phyloP scores from a whole-genome alignment of 768 basidiomycete species.

The Gelatoporia subvermispora region DNA sequence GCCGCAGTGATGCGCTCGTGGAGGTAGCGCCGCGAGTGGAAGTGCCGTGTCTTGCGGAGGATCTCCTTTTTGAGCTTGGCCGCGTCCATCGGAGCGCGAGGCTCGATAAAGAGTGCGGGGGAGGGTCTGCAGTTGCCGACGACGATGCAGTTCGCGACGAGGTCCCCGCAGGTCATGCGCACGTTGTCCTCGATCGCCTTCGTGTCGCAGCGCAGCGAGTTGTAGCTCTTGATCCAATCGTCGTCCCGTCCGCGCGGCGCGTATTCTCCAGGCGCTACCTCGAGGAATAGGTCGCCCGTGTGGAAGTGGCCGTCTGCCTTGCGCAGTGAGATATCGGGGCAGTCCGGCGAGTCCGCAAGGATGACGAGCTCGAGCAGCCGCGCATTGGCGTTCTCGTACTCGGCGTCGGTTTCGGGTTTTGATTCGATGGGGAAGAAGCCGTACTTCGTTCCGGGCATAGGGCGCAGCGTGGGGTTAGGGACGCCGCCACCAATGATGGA shows the following conservation, averaged over 20 bases:
- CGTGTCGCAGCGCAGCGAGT: constrained; percentile 67
- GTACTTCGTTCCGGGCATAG: constrained; percentile 19
- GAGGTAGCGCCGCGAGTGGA: constrained; percentile 64
- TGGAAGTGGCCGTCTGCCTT: constrained; percentile 62
- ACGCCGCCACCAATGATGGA: constrained; percentile 40
- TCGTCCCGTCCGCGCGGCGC: constrained; percentile 64
- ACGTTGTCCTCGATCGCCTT: constrained; percentile 61
- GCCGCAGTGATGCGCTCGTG: constrained; percentile 66
- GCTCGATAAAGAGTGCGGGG: constrained; percentile 68
- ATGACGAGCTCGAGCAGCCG: constrained; percentile 62
- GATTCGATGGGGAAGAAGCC: constrained; percentile 43
- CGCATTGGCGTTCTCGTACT: constrained; percentile 46
- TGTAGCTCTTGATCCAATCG: constrained; percentile 78
- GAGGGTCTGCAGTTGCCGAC: constrained; percentile 69
- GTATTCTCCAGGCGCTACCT: constrained; percentile 50
- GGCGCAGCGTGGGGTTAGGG: constrained; percentile 13
- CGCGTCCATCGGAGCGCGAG: constrained; percentile 35
- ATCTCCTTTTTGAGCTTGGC: constrained; percentile 60
- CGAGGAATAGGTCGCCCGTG: constrained; percentile 71
- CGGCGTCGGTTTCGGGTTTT: constrained; percentile 33
- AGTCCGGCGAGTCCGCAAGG: constrained; percentile 56
- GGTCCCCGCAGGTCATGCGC: constrained; percentile 50
- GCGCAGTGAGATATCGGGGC: constrained; percentile 54
- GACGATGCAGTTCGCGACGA: constrained; percentile 66
- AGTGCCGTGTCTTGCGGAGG: constrained; percentile 58